A percentile compares a stretch with the other conserved stretches of the same genome.
phyloP scores from a whole-genome alignment of 2,329 filamentous ascomycete genomes.

The Trichoderma cornu-damae region DNA sequence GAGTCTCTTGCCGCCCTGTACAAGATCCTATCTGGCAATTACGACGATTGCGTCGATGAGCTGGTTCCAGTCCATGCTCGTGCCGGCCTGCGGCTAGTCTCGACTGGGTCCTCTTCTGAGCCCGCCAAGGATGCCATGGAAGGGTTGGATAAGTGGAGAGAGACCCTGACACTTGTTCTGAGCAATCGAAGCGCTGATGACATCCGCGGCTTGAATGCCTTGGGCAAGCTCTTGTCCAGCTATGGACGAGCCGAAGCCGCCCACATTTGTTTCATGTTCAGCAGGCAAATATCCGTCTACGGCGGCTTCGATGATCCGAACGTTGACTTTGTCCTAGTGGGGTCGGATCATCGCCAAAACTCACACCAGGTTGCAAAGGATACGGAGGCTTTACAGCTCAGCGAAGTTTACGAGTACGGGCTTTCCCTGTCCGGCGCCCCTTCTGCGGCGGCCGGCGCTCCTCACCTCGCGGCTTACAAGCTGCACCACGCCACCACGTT shows the following conservation, averaged over 20 bases:
- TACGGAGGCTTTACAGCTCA: constrained; percentile 83
- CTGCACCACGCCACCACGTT: constrained; percentile 79
- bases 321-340: constrained; percentile 75
- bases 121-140: constrained; percentile 68
- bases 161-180: constrained; percentile 78
- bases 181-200: constrained; percentile 85
- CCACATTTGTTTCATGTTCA: constrained; percentile 90
- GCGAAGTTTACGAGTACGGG: constrained; percentile 91
- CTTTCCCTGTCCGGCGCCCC: constrained; percentile 60
- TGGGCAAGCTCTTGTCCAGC: constrained; percentile 75
- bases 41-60: constrained; percentile 91
- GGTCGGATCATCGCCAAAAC: constrained; percentile 71
- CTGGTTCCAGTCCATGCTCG: constrained; percentile 89
- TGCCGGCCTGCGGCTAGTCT: constrained; percentile 86
- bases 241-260: constrained; percentile 90
- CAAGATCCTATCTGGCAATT: constrained; percentile 87
- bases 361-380: constrained; percentile 71
- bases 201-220: constrained; percentile 66
- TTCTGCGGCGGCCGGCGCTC: constrained; percentile 54
- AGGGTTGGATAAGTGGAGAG: constrained; percentile 88
- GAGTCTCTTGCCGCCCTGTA: constrained; percentile 89
- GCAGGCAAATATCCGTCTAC: constrained; percentile 63
- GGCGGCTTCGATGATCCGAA: constrained; percentile 78
- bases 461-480: constrained; percentile 88
- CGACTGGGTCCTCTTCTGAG: constrained; percentile 58